Percentiles rank a stretch among this genome's conserved stretches.
These are phyloP conservation scores for Mycena sanguinolenta DNA, from an alignment of 768 basidiomycete genomes.

Conservation along the genomic window DNA sequence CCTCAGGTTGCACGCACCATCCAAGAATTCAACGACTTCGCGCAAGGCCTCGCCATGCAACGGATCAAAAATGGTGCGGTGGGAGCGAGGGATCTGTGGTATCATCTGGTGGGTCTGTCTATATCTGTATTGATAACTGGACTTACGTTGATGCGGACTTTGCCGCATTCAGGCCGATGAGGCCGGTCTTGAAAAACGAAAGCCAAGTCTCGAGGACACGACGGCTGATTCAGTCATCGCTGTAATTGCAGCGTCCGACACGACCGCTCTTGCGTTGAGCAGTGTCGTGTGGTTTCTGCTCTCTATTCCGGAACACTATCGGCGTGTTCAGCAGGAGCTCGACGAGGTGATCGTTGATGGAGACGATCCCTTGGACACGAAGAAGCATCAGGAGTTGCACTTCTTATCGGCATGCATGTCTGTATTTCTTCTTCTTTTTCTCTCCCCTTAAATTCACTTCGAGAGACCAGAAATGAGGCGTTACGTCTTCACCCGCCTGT, in stretches of 20 bases:
- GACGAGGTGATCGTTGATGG: conserved; percentile 42
- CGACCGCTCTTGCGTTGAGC: conserved; percentile 51
- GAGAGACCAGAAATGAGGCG: conserved; percentile 62
- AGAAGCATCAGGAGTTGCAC: conserved; percentile 44
- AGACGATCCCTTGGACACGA: conserved; percentile 42
- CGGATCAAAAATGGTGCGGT: conserved; percentile 38
- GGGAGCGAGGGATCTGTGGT: conserved; percentile 58
- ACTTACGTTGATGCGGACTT: neutral
- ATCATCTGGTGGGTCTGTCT: conserved; percentile 50
- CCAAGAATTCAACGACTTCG: conserved; percentile 26
- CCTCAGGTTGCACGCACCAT: conserved; percentile 16
- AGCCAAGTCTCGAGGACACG: conserved; percentile 49
- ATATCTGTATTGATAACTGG: neutral
- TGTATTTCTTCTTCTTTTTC: conserved; percentile 25
- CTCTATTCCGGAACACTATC: conserved; percentile 46
- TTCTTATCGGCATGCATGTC: conserved; percentile 55
- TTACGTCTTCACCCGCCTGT: conserved; percentile 64
- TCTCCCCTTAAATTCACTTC: neutral
- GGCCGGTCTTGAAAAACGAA: conserved; percentile 49
- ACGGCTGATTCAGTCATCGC: conserved; percentile 55
- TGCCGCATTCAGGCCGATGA: conserved; percentile 54
- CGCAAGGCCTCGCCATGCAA: neutral
- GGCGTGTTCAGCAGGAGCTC: conserved; percentile 50
- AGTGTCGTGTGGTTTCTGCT: conserved; percentile 53
- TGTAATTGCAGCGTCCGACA: conserved; percentile 56